Evolutionary conservation across 2,329 filamentous ascomycete species (phyloP).

Genomic region (Phialemoniopsis sp.): DNA sequence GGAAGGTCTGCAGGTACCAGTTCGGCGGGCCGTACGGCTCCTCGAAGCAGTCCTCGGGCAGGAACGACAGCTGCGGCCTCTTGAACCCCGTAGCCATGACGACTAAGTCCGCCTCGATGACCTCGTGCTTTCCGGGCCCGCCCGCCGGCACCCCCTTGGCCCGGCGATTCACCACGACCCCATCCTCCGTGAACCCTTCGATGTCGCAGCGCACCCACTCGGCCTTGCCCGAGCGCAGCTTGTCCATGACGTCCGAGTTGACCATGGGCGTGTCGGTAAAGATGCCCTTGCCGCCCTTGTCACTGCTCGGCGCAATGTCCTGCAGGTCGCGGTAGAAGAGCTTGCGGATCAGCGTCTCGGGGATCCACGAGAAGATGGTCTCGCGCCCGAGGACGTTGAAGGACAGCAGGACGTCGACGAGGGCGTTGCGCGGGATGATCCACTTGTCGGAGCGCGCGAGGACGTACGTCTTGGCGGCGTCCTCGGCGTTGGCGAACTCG

Average conservation of each 20-base stretch:
- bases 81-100: constrained; percentile 83
- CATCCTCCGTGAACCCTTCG: constrained; percentile 55
- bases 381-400: constrained; percentile 78
- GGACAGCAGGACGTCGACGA: constrained; percentile 70
- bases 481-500: constrained; percentile 67
- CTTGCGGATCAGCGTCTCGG: constrained; percentile 68
- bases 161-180: constrained; percentile 69
- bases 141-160: constrained; percentile 68
- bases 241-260: constrained; percentile 75
- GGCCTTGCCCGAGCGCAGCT: constrained; percentile 66
- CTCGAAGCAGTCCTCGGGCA: constrained; percentile 68
- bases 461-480: constrained; percentile 66
- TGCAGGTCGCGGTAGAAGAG: constrained; percentile 81
- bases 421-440: constrained; percentile 78
- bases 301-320: constrained; percentile 62
- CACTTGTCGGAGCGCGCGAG: constrained; percentile 78
- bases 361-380: constrained; percentile 71
- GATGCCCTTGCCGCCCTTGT: constrained; percentile 56
- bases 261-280: constrained; percentile 86
- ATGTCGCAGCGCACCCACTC: constrained; percentile 83
- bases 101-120: constrained; percentile 69
- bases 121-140: constrained; percentile 65
- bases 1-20: constrained; percentile 88
- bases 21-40: constrained; percentile 75
- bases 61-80: constrained; percentile 67